phyloP scores from a whole-genome alignment of 73 alveolate genomes.

The Tetrahymena malaccensis region DNA sequence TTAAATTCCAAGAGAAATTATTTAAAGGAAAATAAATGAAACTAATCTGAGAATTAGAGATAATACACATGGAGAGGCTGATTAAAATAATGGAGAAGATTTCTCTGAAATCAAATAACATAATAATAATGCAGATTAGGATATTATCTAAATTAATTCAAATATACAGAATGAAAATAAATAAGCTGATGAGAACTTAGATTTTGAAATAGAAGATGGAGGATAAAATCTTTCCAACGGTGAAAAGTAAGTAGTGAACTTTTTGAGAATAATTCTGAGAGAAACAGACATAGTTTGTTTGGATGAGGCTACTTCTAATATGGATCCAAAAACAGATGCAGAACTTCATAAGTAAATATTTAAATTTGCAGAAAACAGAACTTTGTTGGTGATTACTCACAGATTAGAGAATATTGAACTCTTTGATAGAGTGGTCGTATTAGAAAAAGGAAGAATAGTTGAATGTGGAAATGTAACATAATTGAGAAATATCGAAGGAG shows the following conservation, averaged over 20 bases:
- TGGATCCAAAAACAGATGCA: conserved; percentile 43
- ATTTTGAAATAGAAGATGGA: conserved; percentile 19
- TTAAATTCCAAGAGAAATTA: neutral
- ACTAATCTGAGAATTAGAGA: neutral
- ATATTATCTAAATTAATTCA: neutral
- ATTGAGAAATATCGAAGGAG: neutral
- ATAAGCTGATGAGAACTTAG: conserved; percentile 25
- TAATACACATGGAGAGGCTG: neutral
- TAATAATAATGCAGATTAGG: too few species aligned
- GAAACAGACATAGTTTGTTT: conserved; percentile 45
- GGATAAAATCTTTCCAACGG: conserved; percentile 59
- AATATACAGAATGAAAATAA: conserved; percentile 20
- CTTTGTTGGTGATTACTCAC: conserved; percentile 55
- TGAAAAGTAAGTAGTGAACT: conserved; percentile 51
- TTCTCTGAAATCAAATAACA: too few species aligned
- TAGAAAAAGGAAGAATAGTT: conserved; percentile 62
- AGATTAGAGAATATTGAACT: conserved; percentile 47
- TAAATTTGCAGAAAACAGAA: conserved; percentile 40
- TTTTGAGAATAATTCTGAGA: conserved; percentile 47
- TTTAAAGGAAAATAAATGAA: neutral
- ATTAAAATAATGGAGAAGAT: neutral
- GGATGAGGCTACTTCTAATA: conserved; percentile 69
- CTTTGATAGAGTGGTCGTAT: conserved; percentile 53
- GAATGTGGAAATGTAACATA: conserved; percentile 42
- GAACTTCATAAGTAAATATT: neutral